Evolutionary conservation across 345 rosid genomes (phyloP).

Genomic region (Murraya koenigii): DNA sequence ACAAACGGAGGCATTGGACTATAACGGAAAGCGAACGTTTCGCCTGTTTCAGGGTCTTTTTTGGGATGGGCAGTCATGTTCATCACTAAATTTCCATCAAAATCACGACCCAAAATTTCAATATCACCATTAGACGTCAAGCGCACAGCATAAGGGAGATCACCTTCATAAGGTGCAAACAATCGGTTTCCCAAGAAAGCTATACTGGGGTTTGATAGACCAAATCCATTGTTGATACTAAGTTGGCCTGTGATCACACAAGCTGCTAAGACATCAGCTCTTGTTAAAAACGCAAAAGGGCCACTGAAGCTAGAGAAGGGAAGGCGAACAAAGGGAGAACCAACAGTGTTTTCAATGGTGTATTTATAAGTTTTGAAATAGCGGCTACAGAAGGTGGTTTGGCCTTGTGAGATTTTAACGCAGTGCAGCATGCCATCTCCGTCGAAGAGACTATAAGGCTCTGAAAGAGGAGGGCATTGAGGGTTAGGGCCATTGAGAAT

Average conservation of each 20-base stretch:
- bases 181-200: constrained; percentile 46
- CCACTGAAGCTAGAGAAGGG: constrained; percentile 57
- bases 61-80: constrained; percentile 71
- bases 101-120: constrained; percentile 42
- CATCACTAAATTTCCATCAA: constrained; percentile 42
- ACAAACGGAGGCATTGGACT: constrained; percentile 57
- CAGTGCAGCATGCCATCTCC: constrained; percentile 69
- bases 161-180: constrained; percentile 53
- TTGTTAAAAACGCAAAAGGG: constrained; percentile 39
- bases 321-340: constrained; percentile 39
- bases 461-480: constrained; percentile 48
- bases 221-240: constrained; percentile 45
- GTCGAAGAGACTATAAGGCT: constrained; percentile 58
- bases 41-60: constrained; percentile 44
- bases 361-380: constrained; percentile 53
- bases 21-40: constrained; percentile 56
- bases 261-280: constrained; percentile 43
- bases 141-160: constrained; percentile 47
- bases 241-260: constrained; percentile 44
- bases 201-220: constrained; percentile 39
- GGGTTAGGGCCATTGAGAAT: constrained; percentile 68
- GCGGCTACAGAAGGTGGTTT: constrained; percentile 48
- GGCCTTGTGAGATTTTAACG: constrained; percentile 39
- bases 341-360: constrained; percentile 33
- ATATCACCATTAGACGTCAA: constrained; percentile 43